Conservation (phyloP, 768 basidiomycete genomes). For the Hygrocybe coccinea region DNA sequence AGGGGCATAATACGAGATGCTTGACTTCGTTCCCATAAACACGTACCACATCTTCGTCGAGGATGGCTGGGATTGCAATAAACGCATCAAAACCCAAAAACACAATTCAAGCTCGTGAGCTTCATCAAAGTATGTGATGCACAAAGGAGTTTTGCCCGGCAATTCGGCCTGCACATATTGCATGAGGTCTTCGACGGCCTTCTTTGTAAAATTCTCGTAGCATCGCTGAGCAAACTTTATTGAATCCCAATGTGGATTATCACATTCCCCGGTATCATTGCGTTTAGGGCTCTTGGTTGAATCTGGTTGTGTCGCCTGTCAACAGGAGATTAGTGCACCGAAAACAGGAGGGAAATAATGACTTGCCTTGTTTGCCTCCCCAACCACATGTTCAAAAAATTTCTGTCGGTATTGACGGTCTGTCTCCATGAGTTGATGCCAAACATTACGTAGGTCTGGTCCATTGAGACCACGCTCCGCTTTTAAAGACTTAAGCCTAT, state of each 20-base stretch:
- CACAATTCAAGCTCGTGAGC: slow-evolving; percentile 9
- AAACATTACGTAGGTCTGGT: slow-evolving; percentile 8
- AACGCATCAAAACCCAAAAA: slow-evolving; percentile 12
- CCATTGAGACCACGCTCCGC: not conserved
- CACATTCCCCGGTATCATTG: not conserved
- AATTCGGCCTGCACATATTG: not conserved
- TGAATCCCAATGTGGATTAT: not conserved
- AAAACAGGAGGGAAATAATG: not conserved
- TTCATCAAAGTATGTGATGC: slow-evolving; percentile 17
- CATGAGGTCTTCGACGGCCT: not conserved
- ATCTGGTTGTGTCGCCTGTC: not conserved
- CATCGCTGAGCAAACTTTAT: not conserved
- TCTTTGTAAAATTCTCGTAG: not conserved
- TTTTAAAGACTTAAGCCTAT: slow-evolving; percentile 4
- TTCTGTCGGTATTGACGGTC: not conserved
- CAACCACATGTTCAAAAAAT: not conserved
- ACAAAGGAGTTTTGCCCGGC: not conserved
- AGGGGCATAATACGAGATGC: slow-evolving; percentile 9
- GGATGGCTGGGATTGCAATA: slow-evolving; percentile 7
- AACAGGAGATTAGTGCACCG: not conserved
- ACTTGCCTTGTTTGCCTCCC: not conserved
- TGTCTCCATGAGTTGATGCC: slow-evolving; percentile 13
- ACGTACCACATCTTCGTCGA: slow-evolving; percentile 13
- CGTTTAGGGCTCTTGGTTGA: not conserved
- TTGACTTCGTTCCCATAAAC: slow-evolving; percentile 14